Evolutionary conservation across 1,139 yeast species (phyloP).

Genomic region (Lodderomyces elongisporus): DNA sequence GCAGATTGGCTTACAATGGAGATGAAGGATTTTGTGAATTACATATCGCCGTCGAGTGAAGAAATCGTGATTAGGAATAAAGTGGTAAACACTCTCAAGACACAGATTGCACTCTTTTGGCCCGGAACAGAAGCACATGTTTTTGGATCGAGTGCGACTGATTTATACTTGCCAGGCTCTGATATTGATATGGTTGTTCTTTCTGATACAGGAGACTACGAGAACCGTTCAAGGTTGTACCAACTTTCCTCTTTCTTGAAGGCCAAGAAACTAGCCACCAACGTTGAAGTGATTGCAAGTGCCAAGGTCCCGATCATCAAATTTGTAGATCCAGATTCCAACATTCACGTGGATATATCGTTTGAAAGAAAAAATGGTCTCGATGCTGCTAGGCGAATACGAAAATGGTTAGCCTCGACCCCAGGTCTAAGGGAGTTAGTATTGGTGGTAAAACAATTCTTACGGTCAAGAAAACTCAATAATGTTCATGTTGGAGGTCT

Average conservation of each 20-base stretch:
- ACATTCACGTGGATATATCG: constrained; percentile 82
- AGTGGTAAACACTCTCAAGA: constrained; percentile 58
- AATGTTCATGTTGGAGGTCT: constrained; percentile 96
- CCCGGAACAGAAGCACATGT: constrained; percentile 77
- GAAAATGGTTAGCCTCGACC: constrained; percentile 66
- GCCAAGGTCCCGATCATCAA: constrained; percentile 96
- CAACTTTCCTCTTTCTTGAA: constrained; percentile 71
- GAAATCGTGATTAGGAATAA: constrained; percentile 70
- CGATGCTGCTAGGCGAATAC: constrained; percentile 75
- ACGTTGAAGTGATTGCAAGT: constrained; percentile 81
- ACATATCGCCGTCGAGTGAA: constrained; percentile 76
- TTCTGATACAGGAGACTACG: constrained; percentile 62
- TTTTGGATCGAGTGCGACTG: constrained; percentile 95
- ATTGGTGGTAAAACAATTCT: constrained; percentile 78
- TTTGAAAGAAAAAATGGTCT: constrained; percentile 87
- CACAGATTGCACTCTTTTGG: constrained; percentile 63
- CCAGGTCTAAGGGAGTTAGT: constrained; percentile 86
- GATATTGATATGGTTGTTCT: constrained; percentile 93
- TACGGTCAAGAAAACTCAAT: constrained; percentile 73
- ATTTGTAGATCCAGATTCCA: constrained; percentile 70
- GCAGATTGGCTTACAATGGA: constrained; percentile 89
- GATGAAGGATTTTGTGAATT: constrained; percentile 78
- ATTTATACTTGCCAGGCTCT: constrained; percentile 88
- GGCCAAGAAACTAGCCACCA: constrained; percentile 56
- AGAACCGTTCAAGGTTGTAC: constrained; percentile 62